Percentiles rank a stretch among this genome's conserved stretches.
phyloP scores from a whole-genome alignment of 2,329 filamentous ascomycete species.

The Aspergillus fructus region DNA sequence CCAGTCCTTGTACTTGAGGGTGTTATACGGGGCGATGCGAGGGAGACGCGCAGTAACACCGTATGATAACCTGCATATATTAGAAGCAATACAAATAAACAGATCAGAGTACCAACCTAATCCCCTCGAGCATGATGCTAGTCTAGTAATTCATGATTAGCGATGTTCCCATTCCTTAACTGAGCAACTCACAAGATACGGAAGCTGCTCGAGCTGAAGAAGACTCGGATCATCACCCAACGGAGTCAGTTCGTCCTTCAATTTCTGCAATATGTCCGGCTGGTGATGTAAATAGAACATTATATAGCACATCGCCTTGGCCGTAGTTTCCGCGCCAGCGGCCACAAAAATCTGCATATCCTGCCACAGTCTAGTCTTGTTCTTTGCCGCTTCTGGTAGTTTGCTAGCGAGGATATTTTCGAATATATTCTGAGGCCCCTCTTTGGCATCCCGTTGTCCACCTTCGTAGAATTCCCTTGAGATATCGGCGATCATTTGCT shows the following conservation, averaged over 20 bases:
- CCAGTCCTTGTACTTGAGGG: conserved; percentile 32
- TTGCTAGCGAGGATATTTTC: conserved; percentile 28
- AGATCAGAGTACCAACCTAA: conserved; percentile 17
- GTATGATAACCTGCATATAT: conserved; percentile 23
- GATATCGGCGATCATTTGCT: conserved; percentile 13
- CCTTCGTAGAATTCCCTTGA: conserved; percentile 8
- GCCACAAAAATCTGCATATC: conserved; percentile 31
- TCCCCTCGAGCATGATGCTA: conserved; percentile 28
- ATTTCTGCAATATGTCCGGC: conserved; percentile 14
- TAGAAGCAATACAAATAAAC: neutral
- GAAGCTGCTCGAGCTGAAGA: conserved; percentile 28
- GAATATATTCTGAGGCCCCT: conserved; percentile 26
- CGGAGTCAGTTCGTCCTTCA: conserved; percentile 20
- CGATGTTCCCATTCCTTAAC: neutral
- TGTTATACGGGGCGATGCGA: conserved; percentile 27
- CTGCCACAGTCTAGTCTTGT: conserved; percentile 28
- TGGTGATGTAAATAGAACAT: conserved; percentile 23
- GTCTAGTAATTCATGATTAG: conserved; percentile 15
- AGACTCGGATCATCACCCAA: conserved; percentile 17
- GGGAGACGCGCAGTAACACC: conserved; percentile 30
- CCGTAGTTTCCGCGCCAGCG: conserved; percentile 36
- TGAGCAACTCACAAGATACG: conserved; percentile 25
- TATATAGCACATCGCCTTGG: conserved; percentile 23
- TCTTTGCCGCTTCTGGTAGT: conserved; percentile 35
- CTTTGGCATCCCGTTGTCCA: neutral